Base-by-base conservation (phyloP, 1,139 yeast species). In the Yamadazyma trypodendri region DNA sequence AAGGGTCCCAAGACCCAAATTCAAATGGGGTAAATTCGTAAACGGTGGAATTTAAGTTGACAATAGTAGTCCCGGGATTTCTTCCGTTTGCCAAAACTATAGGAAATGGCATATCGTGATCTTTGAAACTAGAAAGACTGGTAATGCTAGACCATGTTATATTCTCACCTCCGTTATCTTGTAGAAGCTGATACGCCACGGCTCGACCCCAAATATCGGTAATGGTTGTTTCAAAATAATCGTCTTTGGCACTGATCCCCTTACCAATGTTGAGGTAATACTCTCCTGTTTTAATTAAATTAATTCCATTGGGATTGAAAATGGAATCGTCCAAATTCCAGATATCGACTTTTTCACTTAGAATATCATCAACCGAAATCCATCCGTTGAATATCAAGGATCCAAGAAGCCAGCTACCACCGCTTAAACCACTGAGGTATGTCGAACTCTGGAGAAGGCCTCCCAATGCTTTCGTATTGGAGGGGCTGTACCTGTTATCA, bases 401-500 rank as follows among this genome's bases (percentile, higher is more conserved):
- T 0, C 68, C 65, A 15, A 68, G 45, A 27, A 67, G 40, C 68
- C 71, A 68, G 1, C 66, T 48, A 0, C 72, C 72, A 4, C 75
- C 75, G 4, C 71, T 64, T 28, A 69, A 56, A 0, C 69, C 72
- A 37, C 62, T 51, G 11, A 68, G 49, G 44, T 69, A 68, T 24
- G 61, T 62, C 3, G 72, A 45, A 39, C 65, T 51, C 43, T 69
- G 73, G 28, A 69, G 53, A 20, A 69, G 44, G 1, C 75, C 74
- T 2, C 68, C 69, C 34, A 68, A 54, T 3, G 50, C 52, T 7
- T 38, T 24, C 5, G 74, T 75, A 7, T 44, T 41, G 4, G 75
- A 75, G 18, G 65, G 66, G 2, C 57, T 61, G 7, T 94, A 83
- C 52, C 96, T 72, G 50, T 77, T 75, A 56, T 89, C 97, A 42